phyloP scores from a whole-genome alignment of 1,284 basidiomycete genomes.

The Wolfiporia cocos region DNA sequence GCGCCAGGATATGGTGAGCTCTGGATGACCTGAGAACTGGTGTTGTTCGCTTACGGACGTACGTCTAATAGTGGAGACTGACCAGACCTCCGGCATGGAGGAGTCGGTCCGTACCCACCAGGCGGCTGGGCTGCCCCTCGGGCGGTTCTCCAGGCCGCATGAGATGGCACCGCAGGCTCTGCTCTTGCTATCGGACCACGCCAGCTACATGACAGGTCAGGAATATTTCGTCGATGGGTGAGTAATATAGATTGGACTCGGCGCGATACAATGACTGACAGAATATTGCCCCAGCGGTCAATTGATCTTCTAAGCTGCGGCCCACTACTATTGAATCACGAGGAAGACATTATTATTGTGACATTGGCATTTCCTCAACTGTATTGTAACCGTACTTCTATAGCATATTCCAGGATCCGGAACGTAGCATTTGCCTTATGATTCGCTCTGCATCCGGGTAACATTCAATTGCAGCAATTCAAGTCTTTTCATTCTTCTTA shows the following conservation, averaged over 20 bases:
- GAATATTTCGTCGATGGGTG: slow-evolving; percentile 39
- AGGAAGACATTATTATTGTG: too few species aligned
- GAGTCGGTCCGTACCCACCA: slow-evolving; percentile 28
- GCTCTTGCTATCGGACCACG: slow-evolving; percentile 35
- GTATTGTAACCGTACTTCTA: too few species aligned
- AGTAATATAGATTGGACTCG: slow-evolving; percentile 9
- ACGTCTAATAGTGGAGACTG: slow-evolving; percentile 23
- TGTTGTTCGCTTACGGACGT: neutral
- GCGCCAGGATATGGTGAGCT: slow-evolving; percentile 45
- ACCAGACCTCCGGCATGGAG: slow-evolving; percentile 33
- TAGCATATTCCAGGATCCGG: too few species aligned
- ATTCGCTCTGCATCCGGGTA: too few species aligned
- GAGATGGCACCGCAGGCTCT: slow-evolving; percentile 39
- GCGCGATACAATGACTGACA: neutral
- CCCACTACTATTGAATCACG: too few species aligned
- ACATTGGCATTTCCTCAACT: too few species aligned
- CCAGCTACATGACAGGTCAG: slow-evolving; percentile 38
- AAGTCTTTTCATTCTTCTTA: too few species aligned
- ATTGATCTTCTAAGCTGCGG: neutral
- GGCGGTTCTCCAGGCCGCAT: slow-evolving; percentile 38
- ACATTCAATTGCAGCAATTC: too few species aligned
- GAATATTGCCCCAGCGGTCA: neutral
- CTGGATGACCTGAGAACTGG: neutral
- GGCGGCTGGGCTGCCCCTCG: slow-evolving; percentile 29
- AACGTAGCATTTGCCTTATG: too few species aligned